phyloP scores from a whole-genome alignment of 495 filamentous ascomycete genomes.

The Immersiella caudata region DNA sequence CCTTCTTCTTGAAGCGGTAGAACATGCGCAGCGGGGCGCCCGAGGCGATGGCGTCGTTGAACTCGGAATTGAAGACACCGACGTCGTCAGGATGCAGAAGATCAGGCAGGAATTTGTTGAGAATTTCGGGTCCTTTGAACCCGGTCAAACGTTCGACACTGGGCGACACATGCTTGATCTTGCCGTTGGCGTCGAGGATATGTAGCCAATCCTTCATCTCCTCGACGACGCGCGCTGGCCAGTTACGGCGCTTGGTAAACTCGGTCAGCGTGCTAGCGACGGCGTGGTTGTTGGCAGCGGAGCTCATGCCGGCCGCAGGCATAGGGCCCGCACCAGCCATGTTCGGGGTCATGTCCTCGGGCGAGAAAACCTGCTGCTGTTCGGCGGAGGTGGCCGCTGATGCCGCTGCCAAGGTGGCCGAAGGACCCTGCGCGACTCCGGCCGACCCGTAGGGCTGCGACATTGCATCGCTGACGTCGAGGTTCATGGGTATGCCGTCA shows the following conservation, averaged over 20 bases:
- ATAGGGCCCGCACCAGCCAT: constrained; percentile 19
- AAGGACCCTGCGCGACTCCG: constrained; percentile 13
- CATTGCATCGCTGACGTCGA: constrained; percentile 35
- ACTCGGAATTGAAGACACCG: constrained; percentile 79
- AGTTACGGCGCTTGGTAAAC: constrained; percentile 82
- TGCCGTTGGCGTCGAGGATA: constrained; percentile 81
- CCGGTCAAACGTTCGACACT: constrained; percentile 79
- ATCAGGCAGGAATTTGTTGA: constrained; percentile 73
- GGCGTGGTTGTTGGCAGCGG: constrained; percentile 17
- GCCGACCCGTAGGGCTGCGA: constrained; percentile 24
- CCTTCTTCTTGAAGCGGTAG: constrained; percentile 80
- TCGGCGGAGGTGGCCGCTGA: constrained; percentile 1
- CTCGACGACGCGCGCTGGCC: constrained; percentile 85
- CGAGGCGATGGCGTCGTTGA: constrained; percentile 88
- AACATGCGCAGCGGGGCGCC: constrained; percentile 81
- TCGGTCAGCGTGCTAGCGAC: constrained; percentile 68
- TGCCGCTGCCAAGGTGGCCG: constrained; percentile 5
- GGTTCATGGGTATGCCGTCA: constrained; percentile 44
- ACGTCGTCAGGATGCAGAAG: constrained; percentile 89
- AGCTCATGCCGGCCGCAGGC: constrained; percentile 15
- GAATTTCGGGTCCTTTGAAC: constrained; percentile 67
- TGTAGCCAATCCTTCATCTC: constrained; percentile 89
- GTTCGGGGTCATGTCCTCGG: constrained; percentile 22
- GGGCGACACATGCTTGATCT: constrained; percentile 81
- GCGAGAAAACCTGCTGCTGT: constrained; percentile 22